Conservation (phyloP, 768 basidiomycete species). For the Auriscalpium vulgare region DNA sequence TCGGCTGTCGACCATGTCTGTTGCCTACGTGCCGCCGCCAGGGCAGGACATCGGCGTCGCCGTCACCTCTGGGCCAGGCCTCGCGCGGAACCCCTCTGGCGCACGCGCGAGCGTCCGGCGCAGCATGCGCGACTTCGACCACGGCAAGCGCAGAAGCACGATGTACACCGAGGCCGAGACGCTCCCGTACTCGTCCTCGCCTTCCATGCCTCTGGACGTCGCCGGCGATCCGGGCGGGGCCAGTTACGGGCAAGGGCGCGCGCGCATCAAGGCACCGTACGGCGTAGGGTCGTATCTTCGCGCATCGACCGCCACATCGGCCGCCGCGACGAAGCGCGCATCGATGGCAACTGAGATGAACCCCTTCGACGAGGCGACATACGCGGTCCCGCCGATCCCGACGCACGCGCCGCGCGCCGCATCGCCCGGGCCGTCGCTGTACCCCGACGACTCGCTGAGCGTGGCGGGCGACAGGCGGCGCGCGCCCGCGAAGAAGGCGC, state of each 20-base stretch:
- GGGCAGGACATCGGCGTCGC: slow-evolving; percentile 16
- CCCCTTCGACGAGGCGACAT: slow-evolving; percentile 28
- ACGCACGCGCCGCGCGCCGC: slow-evolving; percentile 29
- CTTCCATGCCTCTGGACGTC: slow-evolving; percentile 20
- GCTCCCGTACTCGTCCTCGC: slow-evolving; percentile 14
- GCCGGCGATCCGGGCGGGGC: slow-evolving; percentile 19
- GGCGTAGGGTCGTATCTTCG: slow-evolving; percentile 45
- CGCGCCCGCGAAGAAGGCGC: slow-evolving; percentile 11
- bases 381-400: slow-evolving; percentile 24
- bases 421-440: slow-evolving; percentile 56
- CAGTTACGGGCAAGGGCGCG: slow-evolving; percentile 33
- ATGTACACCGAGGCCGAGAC: slow-evolving; percentile 11
- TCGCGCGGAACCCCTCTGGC: slow-evolving; percentile 1
- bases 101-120: slow-evolving; percentile 8
- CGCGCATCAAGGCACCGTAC: slow-evolving; percentile 63
- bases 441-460: slow-evolving; percentile 68
- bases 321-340: slow-evolving; percentile 19
- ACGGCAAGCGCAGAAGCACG: slow-evolving; percentile 10
- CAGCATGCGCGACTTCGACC: slow-evolving; percentile 5
- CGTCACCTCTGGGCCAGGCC: slow-evolving; percentile 6
- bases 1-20: slow-evolving; percentile 14
- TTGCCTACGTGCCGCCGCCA: slow-evolving; percentile 1
- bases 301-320: slow-evolving; percentile 33
- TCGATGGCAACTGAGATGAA: slow-evolving; percentile 21
- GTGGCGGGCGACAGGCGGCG: slow-evolving; percentile 34